Percentiles rank a stretch among this genome's conserved stretches.
These are phyloP conservation scores for Kwoniella botswanensis DNA, from an alignment of 768 basidiomycete species.

Conservation along the genomic window DNA sequence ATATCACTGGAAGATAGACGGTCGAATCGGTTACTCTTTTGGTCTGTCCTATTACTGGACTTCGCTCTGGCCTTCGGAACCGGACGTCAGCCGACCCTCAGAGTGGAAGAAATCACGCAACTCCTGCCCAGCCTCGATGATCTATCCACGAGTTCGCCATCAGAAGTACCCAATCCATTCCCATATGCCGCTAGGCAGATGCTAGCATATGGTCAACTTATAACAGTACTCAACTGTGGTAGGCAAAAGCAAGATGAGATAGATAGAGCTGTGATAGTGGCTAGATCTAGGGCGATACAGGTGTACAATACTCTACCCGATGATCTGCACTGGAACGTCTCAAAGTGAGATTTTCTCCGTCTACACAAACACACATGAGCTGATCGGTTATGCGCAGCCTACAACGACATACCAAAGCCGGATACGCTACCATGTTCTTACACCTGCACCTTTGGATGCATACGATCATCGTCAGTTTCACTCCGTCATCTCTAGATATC, in stretches of 20 bases:
- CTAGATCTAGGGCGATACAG: slow-evolving; percentile 19
- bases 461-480: slow-evolving; percentile 34
- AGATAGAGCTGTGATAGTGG: slow-evolving; percentile 12
- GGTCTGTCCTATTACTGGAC: slow-evolving; percentile 41
- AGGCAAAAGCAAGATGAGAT: slow-evolving; percentile 1
- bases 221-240: slow-evolving; percentile 34
- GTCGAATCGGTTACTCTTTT: slow-evolving; percentile 37
- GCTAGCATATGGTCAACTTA: slow-evolving; percentile 37
- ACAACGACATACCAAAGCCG: slow-evolving; percentile 29
- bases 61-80: slow-evolving; percentile 36
- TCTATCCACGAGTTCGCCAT: slow-evolving; percentile 6
- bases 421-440: slow-evolving; percentile 36
- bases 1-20: slow-evolving; percentile 29
- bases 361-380: neutral
- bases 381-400: slow-evolving; percentile 27
- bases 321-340: slow-evolving; percentile 39
- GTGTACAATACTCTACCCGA: slow-evolving; percentile 37
- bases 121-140: slow-evolving; percentile 34
- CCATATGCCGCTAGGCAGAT: slow-evolving; percentile 38
- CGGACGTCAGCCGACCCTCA: slow-evolving; percentile 38
- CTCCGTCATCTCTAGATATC: neutral
- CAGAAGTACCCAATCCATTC: slow-evolving; percentile 21
- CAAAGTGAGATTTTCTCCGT: slow-evolving; percentile 34
- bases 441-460: slow-evolving; percentile 50
- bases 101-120: slow-evolving; percentile 42